Evolutionary conservation across 192 early-diverging fungal species (phyloP), one percentile per base, ranked within the genome.

Genomic region (Coemansia sp.): DNA sequence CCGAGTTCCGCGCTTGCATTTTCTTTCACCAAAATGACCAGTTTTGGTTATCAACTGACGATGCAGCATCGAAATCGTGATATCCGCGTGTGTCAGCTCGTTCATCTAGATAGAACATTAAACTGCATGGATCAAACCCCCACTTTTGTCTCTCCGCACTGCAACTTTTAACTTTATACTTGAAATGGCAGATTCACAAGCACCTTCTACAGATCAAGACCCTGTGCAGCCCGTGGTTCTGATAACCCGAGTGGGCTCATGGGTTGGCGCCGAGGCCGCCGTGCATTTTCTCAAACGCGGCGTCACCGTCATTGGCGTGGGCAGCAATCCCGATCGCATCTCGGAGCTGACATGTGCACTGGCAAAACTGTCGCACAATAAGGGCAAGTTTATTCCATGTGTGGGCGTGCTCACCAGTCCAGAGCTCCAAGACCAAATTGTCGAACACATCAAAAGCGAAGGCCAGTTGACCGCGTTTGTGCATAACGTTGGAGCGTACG

Each of bases 211-310:
- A 14, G 26, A 25, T 5, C 25, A 17, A 28, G 24, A 1, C 47
- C 2, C 36, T 17, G 15, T 24, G 42, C 50, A 55, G 51, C 47
- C 51, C 5, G 61, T 73, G 3, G 61, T 67, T 7, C 38, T 73
- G 3, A 56, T 73, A 46, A 73, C 65, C 4, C 53, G 64, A 1
- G 61, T 67, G 2, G 64, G 61, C 15, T 73, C 71, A 10, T 67
- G 71, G 60, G 49, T 73, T 2, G 71, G 71, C 11, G 63, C 71
- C 9, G 64, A 73, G 12, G 65, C 60, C 21, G 50, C 65, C 12
- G 56, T 67, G 18, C 44, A 58, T 8, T 42, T 73, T 34, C 55
- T 67, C 55, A 61, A 44, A 3, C 55, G 56, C 21, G 57, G 61
- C 49, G 44, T 56, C 50, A 67, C 65, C 12, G 71, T 73, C 10